A percentile compares a stretch with the other conserved stretches of the same genome.
These are phyloP conservation scores for Beauveria pseudobassiana DNA, from an alignment of 2,329 filamentous ascomycete species.

Conservation along the genomic window DNA sequence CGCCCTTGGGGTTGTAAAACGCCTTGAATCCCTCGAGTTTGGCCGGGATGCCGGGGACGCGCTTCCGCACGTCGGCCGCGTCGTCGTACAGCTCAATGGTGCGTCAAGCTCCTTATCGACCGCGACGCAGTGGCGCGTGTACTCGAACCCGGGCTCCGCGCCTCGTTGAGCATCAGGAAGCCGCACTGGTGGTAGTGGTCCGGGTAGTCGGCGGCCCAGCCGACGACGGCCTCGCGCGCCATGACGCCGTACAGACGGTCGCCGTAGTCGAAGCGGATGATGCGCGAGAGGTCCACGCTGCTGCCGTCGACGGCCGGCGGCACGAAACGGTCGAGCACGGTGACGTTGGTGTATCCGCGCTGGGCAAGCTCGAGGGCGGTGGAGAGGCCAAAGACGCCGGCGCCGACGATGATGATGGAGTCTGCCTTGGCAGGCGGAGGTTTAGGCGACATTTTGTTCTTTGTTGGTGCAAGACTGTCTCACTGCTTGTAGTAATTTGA, in stretches of 20 bases:
- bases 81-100: slow-evolving; percentile 19
- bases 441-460: not conserved
- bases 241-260: slow-evolving; percentile 54
- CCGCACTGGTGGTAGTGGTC: slow-evolving; percentile 25
- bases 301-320: slow-evolving; percentile 30
- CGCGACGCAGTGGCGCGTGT: slow-evolving; percentile 16
- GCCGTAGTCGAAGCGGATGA: slow-evolving; percentile 52
- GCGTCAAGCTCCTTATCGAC: slow-evolving; percentile 14
- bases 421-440: slow-evolving; percentile 11
- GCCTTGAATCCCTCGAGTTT: slow-evolving; percentile 18
- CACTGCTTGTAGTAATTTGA: not conserved
- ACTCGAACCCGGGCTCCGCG: slow-evolving; percentile 14
- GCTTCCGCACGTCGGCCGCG: slow-evolving; percentile 15
- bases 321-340: slow-evolving; percentile 27
- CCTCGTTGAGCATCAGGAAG: slow-evolving; percentile 23
- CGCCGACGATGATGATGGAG: slow-evolving; percentile 23
- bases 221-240: slow-evolving; percentile 29
- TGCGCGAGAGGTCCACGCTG: slow-evolving; percentile 34
- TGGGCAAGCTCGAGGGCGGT: slow-evolving; percentile 21
- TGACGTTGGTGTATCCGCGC: slow-evolving; percentile 26
- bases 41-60: slow-evolving; percentile 17
- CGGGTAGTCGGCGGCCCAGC: slow-evolving; percentile 21
- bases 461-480: not conserved
- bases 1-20: slow-evolving; percentile 22
- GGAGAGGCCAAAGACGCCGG: slow-evolving; percentile 25